Conservation (phyloP, 768 basidiomycete genomes). For the Epithele typhae region DNA sequence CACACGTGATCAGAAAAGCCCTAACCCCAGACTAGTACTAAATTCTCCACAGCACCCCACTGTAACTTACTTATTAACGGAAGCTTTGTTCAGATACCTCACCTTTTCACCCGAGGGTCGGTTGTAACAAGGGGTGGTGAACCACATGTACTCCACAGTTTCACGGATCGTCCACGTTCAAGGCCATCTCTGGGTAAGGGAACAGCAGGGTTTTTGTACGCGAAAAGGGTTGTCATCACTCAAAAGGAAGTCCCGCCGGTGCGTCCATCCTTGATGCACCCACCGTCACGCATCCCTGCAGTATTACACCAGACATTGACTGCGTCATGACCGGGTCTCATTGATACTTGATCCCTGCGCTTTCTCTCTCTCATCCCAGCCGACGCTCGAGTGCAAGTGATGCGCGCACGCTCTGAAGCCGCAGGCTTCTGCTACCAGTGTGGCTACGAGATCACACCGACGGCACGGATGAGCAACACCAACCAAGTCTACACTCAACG, state of each 20-base stretch:
- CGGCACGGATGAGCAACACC: slow-evolving; percentile 94
- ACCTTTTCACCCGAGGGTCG: slow-evolving; percentile 98
- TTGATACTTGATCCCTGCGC: slow-evolving; percentile 50
- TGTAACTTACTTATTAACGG: not conserved
- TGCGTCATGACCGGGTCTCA: slow-evolving; percentile 98
- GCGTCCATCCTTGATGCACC: slow-evolving; percentile 89
- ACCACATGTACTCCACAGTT: slow-evolving; percentile 47
- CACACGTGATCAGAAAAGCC: slow-evolving; percentile 4
- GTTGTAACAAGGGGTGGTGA: slow-evolving; percentile 87
- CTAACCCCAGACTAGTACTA: slow-evolving; percentile 3
- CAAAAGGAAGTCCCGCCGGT: slow-evolving; percentile 98
- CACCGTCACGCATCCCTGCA: slow-evolving; percentile 93
- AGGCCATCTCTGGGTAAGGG: slow-evolving; percentile 95
- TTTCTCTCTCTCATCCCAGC: slow-evolving; percentile 42
- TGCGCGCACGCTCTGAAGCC: slow-evolving; percentile 83
- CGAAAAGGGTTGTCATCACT: slow-evolving; percentile 95
- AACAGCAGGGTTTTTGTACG: slow-evolving; percentile 91
- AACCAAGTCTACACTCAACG: slow-evolving; percentile 99
- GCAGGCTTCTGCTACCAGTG: slow-evolving; percentile 94
- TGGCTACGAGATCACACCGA: slow-evolving; percentile 97
- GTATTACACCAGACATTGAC: slow-evolving; percentile 94
- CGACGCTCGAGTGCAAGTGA: slow-evolving; percentile 88
- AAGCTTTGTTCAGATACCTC: slow-evolving; percentile 60
- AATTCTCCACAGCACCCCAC: slow-evolving; percentile 19
- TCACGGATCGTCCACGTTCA: slow-evolving; percentile 99